phyloP scores from a whole-genome alignment of 75 land plant genomes.

The Larix kaempferi region DNA sequence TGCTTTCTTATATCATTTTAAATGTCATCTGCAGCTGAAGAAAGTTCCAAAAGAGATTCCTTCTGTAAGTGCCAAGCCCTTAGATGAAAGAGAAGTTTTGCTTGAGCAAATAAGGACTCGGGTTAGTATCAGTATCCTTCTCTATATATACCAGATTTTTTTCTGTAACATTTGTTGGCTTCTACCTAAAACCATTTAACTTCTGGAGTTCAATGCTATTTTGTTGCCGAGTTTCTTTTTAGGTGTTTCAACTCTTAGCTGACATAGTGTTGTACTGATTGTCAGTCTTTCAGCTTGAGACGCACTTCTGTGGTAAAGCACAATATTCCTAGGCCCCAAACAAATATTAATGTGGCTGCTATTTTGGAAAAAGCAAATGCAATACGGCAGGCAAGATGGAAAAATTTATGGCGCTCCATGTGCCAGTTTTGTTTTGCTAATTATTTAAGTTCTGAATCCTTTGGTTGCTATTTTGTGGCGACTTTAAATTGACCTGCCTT shows the following conservation, averaged over 20 bases:
- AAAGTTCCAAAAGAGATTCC: constrained; percentile 18
- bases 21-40: constrained; percentile 5
- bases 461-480: background rate
- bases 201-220: background rate
- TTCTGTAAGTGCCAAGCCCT: constrained; percentile 11
- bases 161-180: background rate
- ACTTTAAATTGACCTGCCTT: background rate
- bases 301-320: constrained; percentile 31
- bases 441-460: background rate
- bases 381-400: constrained; percentile 76
- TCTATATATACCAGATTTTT: background rate
- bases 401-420: background rate
- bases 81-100: constrained; percentile 54
- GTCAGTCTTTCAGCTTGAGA: constrained; percentile 74
- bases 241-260: background rate
- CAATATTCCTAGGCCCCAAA: constrained; percentile 24
- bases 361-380: constrained; percentile 94
- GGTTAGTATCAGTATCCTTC: constrained; percentile 26
- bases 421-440: background rate
- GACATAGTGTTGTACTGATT: background rate
- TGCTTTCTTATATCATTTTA: background rate
- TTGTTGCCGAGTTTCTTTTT: background rate
- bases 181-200: background rate
- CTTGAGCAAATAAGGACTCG: constrained; percentile 77
- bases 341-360: constrained; percentile 77